Conservation (phyloP, 1,139 yeast genomes). For the Yamadazyma diospyri region DNA sequence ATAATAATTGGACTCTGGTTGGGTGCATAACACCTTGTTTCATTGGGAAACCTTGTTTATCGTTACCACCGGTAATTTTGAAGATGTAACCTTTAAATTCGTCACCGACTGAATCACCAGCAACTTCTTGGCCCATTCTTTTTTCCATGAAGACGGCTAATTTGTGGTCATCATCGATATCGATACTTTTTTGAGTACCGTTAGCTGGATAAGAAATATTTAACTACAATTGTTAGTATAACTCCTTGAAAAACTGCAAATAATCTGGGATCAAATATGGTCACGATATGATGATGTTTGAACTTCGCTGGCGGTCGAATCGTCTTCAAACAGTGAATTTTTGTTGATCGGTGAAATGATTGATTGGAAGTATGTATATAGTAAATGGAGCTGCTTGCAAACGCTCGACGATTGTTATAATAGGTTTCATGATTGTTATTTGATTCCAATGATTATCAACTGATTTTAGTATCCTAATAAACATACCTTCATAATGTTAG, state of each 20-base stretch:
- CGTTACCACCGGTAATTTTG: constrained; percentile 99
- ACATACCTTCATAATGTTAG: constrained; percentile 13
- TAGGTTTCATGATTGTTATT: too few species aligned
- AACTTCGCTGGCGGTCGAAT: too few species aligned
- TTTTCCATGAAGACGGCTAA: constrained; percentile 98
- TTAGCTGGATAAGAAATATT: constrained; percentile 99
- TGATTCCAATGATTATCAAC: too few species aligned
- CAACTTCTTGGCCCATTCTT: constrained; percentile 99
- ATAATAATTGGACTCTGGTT: constrained; percentile 96
- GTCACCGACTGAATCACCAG: constrained; percentile 97
- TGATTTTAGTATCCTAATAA: too few species aligned
- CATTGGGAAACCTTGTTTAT: constrained; percentile 99
- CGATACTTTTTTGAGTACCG: constrained; percentile 98
- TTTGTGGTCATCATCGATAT: constrained; percentile 98
- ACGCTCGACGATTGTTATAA: too few species aligned
- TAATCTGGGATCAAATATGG: too few species aligned
- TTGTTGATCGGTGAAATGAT: too few species aligned
- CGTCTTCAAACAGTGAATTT: too few species aligned
- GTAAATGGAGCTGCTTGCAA: too few species aligned
- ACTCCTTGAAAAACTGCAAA: not conserved
- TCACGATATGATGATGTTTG: too few species aligned
- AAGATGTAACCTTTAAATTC: constrained; percentile 99
- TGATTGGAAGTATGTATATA: too few species aligned
- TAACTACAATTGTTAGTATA: constrained; percentile 51
- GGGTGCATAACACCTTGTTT: constrained; percentile 99